A percentile compares a stretch with the other conserved stretches of the same genome.
These are phyloP conservation scores for Solanum chiquidenum DNA, from an alignment of 257 asterid genomes.

Conservation along the genomic window DNA sequence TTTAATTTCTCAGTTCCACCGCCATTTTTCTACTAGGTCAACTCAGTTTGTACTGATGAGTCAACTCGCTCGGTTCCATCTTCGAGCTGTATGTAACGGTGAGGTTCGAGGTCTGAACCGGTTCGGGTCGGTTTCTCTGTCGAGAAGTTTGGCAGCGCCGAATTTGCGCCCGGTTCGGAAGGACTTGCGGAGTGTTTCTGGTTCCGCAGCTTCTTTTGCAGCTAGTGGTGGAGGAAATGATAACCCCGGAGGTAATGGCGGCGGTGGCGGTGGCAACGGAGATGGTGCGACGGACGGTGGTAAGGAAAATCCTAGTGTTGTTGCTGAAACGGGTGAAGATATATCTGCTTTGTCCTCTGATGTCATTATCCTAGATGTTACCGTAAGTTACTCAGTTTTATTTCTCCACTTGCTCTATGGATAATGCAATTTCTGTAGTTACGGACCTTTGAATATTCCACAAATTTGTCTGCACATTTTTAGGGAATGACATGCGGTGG, in stretches of 20 bases:
- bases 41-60: neutral
- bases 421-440: neutral
- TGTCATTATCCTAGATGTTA: constrained; percentile 85
- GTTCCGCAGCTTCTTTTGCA: constrained; percentile 48
- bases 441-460: neutral
- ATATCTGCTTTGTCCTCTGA: constrained; percentile 53
- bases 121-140: constrained; percentile 16
- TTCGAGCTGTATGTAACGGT: neutral
- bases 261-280: constrained; percentile 48
- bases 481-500: constrained; percentile 57
- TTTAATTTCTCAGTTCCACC: constrained; percentile 35
- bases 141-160: constrained; percentile 14
- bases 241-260: constrained; percentile 25
- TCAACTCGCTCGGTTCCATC: constrained; percentile 33
- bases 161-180: constrained; percentile 5
- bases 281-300: constrained; percentile 53
- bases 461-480: neutral
- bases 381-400: constrained; percentile 31
- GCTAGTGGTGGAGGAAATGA: constrained; percentile 70
- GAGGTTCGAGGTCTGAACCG: constrained; percentile 9
- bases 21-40: constrained; percentile 35
- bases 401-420: neutral
- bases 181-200: constrained; percentile 33
- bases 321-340: constrained; percentile 43
- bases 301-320: constrained; percentile 38